Evolutionary conservation across 805 yeast genomes (phyloP), one percentile per base, ranked within the genome.

Genomic region (Starmerella vaccinii): DNA sequence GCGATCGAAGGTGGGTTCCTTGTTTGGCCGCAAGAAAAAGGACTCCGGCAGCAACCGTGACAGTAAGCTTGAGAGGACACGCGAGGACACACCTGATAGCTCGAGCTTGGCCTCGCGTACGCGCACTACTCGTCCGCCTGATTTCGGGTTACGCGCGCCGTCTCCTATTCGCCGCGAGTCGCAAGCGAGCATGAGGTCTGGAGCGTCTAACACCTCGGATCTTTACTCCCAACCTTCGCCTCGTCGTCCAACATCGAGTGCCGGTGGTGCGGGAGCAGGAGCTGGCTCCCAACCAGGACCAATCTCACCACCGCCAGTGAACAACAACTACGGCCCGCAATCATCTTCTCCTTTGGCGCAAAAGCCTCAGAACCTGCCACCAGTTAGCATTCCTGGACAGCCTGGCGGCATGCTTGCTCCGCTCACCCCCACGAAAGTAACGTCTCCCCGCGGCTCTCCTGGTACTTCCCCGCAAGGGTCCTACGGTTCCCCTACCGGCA

Each of bases 1-100:
- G 43, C 54, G 66, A 18, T 63, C 69, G 27, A 61, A 62, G 49
- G 67, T 67, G 9, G 69, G 69, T 39, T 65, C 70, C 15, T 63
- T 67, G 35, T 66, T 67, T 57, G 59, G 69, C 34, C 56, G 62
- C 46, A 54, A 59, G 33, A 63, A 59, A 59, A 55, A 57, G 50
- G 53, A 51, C 52, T 5, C 29, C 10, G n/a, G 21, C 34, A 41
- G 23, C 43, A 48, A 40, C 16, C 23, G 38, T 18, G 38, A 47
- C 43, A 39, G 34, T 21, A n/a, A 16, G 15, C 30, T n/a, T 16
- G 35, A 19, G 43, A 16, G 53, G 41, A 52, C 49, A 46, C 48
- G 26, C 46, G 39, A 54, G 48, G 48, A 39, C 24, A 19, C 32
- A 19, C 44, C 37, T 24, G 33, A 21, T 46, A 53, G 49, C 45